Base-by-base conservation (phyloP, 2,329 filamentous ascomycete genomes). In the Botrytis elliptica region DNA sequence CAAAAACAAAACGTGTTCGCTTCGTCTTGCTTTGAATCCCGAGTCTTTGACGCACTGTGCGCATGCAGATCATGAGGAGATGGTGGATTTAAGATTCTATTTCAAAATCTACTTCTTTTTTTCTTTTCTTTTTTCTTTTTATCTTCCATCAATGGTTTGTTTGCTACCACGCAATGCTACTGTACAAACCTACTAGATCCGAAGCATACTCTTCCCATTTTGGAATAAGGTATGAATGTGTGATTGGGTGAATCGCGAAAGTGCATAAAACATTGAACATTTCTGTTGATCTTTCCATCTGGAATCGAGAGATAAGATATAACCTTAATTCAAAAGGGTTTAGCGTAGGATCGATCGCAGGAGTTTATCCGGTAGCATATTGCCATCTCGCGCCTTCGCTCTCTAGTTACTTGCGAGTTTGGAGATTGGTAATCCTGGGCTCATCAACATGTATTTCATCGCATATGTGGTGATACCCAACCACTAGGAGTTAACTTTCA, bases 1-100 rank as follows among this genome's bases (percentile, higher is more conserved):
- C 67, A 29, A 57, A 57, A 42, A 16, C 36, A 57, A 38, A 68
- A 20, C 65, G 65, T 57, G 55, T 69, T 69, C 66, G 66, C 52
- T 59, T 69, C 49, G 36, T 6, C 29, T 55, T 40, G 52, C 46
- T 40, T 36, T 55, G 49, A n/a, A n/a, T n/a, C 33, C 33, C 33
- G 33, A 33, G 33, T 33, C 25, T 55, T 55, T 20, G 33, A 38
- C 10, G 33, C 33, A 38, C 38, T 42, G 25, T n/a, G 33, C 46
- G 18, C 20, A 59, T 29, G 33, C 10, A 40, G 22, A 55, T 40
- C 22, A 18, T n/a, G 22, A 68, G 33, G 22, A 52, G 6, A 40
- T 40, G 66, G 25, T 55, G 49, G 49, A 55, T n/a, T 12, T 55
- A 55, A 29, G 3, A 1, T 29, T 57, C 52, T 57, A 18, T 29